A percentile compares a stretch with the other conserved stretches of the same genome.
Evolutionary conservation across 2,329 filamentous ascomycete species (phyloP).

Genomic region (Aspergillus luchuensis): DNA sequence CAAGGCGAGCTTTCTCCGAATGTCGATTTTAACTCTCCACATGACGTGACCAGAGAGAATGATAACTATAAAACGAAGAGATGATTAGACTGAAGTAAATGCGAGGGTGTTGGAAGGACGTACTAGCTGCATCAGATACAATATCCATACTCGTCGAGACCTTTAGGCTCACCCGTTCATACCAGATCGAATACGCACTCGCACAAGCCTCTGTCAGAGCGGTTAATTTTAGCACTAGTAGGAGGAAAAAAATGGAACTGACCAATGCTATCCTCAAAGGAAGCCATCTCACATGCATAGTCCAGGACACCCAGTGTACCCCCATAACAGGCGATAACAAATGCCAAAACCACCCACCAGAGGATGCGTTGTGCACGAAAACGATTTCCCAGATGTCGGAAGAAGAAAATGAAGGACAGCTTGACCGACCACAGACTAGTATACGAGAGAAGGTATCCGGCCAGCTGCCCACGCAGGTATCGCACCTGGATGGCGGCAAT

Average conservation of each 20-base stretch:
- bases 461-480: slow-evolving; percentile 4
- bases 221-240: too few relatives aligned
- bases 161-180: neutral
- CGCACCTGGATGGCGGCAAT: neutral
- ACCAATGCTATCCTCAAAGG: neutral
- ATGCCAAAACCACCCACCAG: slow-evolving; percentile 4
- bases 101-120: neutral
- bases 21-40: slow-evolving; percentile 4
- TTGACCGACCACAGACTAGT: slow-evolving; percentile 5
- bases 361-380: slow-evolving; percentile 7
- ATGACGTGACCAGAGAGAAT: slow-evolving; percentile 7
- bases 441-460: slow-evolving; percentile 3
- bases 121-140: slow-evolving; percentile 11
- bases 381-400: slow-evolving; percentile 4
- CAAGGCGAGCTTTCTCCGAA: slow-evolving; percentile 2
- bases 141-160: slow-evolving; percentile 7
- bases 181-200: neutral
- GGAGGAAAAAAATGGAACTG: too few relatives aligned
- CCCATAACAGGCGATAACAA: neutral
- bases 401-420: slow-evolving; percentile 11
- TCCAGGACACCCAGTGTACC: neutral
- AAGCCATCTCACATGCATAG: slow-evolving; percentile 5
- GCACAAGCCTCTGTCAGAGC: neutral
- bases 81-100: too few relatives aligned
- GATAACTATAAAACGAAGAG: neutral